Conservation (phyloP, 2,329 filamentous ascomycete genomes). For the Thermoascus crustaceus region DNA sequence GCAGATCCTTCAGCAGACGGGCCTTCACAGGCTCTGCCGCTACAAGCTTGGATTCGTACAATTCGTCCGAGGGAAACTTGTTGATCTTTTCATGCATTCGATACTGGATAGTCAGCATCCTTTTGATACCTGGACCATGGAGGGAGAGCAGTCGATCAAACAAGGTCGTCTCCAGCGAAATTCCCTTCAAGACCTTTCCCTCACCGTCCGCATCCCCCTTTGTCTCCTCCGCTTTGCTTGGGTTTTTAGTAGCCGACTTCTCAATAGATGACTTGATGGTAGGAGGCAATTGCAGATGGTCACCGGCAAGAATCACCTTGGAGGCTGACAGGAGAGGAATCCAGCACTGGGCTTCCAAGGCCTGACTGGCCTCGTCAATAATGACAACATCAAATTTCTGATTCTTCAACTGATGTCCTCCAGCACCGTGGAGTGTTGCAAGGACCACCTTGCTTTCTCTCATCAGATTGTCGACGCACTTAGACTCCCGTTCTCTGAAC, state of each 20-base stretch:
- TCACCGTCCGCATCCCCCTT: constrained; percentile 27
- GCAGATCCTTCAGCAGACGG: constrained; percentile 66
- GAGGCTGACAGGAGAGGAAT: constrained; percentile 70
- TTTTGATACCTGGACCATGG: constrained; percentile 76
- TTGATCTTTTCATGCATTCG: constrained; percentile 97
- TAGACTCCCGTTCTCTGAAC: constrained; percentile 73
- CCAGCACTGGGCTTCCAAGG: constrained; percentile 95
- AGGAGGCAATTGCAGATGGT: constrained; percentile 88
- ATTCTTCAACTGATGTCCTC: constrained; percentile 70
- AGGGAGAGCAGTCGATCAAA: constrained; percentile 81
- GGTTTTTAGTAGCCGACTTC: constrained; percentile 40
- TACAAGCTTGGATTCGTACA: constrained; percentile 75
- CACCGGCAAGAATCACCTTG: constrained; percentile 85
- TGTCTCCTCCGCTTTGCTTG: constrained; percentile 21
- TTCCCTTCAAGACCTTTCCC: constrained; percentile 37
- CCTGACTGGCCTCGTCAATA: constrained; percentile 93
- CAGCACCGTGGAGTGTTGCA: constrained; percentile 85
- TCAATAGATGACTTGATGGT: constrained; percentile 72
- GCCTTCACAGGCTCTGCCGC: constrained; percentile 71
- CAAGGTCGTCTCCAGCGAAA: constrained; percentile 75
- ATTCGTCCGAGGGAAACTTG: constrained; percentile 80
- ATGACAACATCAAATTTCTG: constrained; percentile 88
- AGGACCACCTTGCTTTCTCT: constrained; percentile 76
- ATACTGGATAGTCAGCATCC: constrained; percentile 95
- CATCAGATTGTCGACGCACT: constrained; percentile 70